A percentile compares a stretch with the other conserved stretches of the same genome.
These are phyloP conservation scores for Onygenales sp. DNA, from an alignment of 2,329 filamentous ascomycete species.

Conservation along the genomic window DNA sequence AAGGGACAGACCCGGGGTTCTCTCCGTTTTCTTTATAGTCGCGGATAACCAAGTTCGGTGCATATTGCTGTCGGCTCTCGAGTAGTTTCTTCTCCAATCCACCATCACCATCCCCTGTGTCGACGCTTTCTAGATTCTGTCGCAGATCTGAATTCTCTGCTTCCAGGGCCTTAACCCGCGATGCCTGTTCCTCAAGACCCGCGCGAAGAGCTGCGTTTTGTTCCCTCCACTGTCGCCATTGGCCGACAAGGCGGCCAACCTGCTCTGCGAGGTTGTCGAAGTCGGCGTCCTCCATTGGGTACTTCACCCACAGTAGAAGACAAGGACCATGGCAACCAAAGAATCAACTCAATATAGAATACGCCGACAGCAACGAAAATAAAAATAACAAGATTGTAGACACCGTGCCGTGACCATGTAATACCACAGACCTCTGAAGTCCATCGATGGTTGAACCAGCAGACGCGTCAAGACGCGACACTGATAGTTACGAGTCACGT, in stretches of 20 bases:
- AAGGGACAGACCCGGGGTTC: conserved; percentile 4
- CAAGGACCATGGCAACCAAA: neutral
- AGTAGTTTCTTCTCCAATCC: neutral
- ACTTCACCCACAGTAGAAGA: neutral
- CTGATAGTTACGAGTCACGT: too few species aligned
- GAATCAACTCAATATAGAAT: neutral
- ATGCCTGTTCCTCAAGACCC: conserved; percentile 12
- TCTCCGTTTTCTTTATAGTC: conserved; percentile 1
- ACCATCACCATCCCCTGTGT: neutral
- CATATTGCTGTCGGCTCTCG: neutral
- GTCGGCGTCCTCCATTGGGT: neutral
- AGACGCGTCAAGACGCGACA: too few species aligned
- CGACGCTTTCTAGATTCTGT: neutral
- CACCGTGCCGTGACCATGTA: too few species aligned
- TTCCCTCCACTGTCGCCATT: conserved; percentile 16
- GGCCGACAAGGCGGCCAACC: neutral
- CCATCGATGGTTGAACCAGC: too few species aligned
- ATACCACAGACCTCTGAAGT: too few species aligned
- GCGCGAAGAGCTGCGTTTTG: neutral
- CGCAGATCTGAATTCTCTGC: conserved; percentile 2
- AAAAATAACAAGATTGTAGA: too few species aligned
- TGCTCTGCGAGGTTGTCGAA: conserved; percentile 1
- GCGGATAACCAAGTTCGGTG: conserved; percentile 2
- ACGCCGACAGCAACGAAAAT: neutral
- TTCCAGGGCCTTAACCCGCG: conserved; percentile 1